Conservation (phyloP, 225 moss, liverwort and hornwort species). For the Pseudoscleropodium purum region DNA sequence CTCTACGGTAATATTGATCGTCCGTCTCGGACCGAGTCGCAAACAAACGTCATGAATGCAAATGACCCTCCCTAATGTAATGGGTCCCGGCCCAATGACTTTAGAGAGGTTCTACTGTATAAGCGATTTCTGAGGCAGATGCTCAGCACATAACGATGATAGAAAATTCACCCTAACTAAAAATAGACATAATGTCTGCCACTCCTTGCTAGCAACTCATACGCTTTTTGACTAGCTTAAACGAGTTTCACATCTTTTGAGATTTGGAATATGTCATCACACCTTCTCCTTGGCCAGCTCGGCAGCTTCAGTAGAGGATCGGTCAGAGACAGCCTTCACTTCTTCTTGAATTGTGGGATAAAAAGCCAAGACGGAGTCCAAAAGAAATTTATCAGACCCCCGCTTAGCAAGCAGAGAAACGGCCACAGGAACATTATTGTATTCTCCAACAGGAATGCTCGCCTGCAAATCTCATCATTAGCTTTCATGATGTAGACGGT, state of each 20-base stretch:
- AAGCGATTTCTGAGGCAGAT: background rate
- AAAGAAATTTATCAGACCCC: constrained; percentile 80
- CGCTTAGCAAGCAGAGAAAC: constrained; percentile 82
- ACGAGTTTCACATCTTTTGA: background rate
- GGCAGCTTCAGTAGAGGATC: constrained; percentile 38
- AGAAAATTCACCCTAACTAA: background rate
- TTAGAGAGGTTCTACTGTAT: too few species aligned
- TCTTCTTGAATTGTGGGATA: constrained; percentile 70
- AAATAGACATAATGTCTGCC: background rate
- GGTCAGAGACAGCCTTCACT: constrained; percentile 30
- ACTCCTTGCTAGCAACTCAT: background rate
- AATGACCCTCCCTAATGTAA: too few species aligned
- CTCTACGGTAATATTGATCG: too few species aligned
- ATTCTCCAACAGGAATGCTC: constrained; percentile 63
- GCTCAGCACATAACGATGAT: background rate
- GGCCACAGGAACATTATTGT: constrained; percentile 58
- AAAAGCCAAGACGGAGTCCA: constrained; percentile 67
- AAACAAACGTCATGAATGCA: too few species aligned
- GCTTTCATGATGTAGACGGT: background rate
- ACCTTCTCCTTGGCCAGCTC: constrained; percentile 95
- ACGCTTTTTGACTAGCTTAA: background rate
- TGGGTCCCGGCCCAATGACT: too few species aligned
- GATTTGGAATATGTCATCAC: background rate
- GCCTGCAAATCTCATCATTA: constrained; percentile 38
- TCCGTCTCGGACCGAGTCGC: too few species aligned